Evolutionary conservation across 306 rosid species (phyloP).

Genomic region (Prinsepia uniflora): DNA sequence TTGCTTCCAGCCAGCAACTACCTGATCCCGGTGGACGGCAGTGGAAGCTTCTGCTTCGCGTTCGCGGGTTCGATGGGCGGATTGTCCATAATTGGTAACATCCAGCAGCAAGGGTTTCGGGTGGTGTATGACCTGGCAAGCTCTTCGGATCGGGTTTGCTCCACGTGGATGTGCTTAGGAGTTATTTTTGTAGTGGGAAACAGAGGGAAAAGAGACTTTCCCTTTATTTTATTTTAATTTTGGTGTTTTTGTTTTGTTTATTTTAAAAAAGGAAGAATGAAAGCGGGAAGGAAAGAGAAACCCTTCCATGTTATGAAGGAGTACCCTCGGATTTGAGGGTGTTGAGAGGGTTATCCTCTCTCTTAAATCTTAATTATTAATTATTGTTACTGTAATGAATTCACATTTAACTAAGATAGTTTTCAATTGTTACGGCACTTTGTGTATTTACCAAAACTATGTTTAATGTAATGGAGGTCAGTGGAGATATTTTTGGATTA

Average conservation of each 20-base stretch:
- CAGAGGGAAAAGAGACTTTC: constrained; percentile 14
- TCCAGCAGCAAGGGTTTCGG: constrained; percentile 96
- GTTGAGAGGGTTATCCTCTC: not conserved
- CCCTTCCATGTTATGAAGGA: not conserved
- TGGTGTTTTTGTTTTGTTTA: not conserved
- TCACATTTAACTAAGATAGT: too few species aligned
- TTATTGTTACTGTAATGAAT: not conserved
- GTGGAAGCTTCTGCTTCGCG: constrained; percentile 86
- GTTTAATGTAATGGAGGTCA: too few species aligned
- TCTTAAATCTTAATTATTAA: too few species aligned
- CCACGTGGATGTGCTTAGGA: constrained; percentile 67
- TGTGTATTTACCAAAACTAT: too few species aligned
- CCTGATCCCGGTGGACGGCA: constrained; percentile 76
- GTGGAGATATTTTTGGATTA: not conserved
- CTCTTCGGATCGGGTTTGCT: constrained; percentile 79
- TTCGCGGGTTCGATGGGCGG: constrained; percentile 87
- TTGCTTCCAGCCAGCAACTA: constrained; percentile 78
- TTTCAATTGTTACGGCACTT: too few species aligned
- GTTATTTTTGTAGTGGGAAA: not conserved
- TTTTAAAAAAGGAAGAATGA: not conserved
- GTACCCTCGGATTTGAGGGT: constrained; percentile 1
- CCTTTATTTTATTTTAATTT: not conserved
- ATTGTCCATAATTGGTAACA: constrained; percentile 83
- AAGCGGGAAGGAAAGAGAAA: not conserved
- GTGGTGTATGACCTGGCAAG: constrained; percentile 65